Base-by-base conservation (phyloP, 805 yeast genomes). In the Naumovozyma castellii region DNA sequence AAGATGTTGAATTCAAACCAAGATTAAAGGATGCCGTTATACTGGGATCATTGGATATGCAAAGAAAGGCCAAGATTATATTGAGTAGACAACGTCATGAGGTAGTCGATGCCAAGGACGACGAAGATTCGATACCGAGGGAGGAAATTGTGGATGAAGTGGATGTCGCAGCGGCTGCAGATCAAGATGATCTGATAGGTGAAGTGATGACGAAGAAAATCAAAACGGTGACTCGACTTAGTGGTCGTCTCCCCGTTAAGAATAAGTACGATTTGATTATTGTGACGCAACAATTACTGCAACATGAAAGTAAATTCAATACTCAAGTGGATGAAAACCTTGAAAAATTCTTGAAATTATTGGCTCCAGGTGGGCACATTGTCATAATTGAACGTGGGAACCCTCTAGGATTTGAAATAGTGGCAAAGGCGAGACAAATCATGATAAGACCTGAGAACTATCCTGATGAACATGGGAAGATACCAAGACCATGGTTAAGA, bases 391-490 rank as follows among this genome's bases (percentile, higher is more conserved):
- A 92, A 62, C 69, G 96, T 46, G 98, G 98, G 2, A 84, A 82
- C 41, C 85, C 97, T 0, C 54, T 78, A 25, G 97, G 97, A 0
- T 85, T 85, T 55, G 98, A 92, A 61, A 69, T 77, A 2, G 72
- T 87, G 42, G 94, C 95, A 0, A 69, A 96, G 39, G 96, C 97
- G 3, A 71, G 98, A 53, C 96, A 90, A 57, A 64, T 85, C 3
- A 76, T 86, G 73, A 65, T 90, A n/a, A 75, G 97, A 49, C 96
- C 97, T 0, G 94, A 82, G 49, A 72, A 75, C 4, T 68, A 68
- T 48, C 67, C 61, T 5, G 60, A 62, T 10, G 82, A 77, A 47
- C 55, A 62, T 31, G 80, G 80, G 0, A 80, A 80, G 51, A 70
- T 78, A 25, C 87, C 92, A 25, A 67, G 87, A 49, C 82, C 84